Evolutionary conservation across 202 grass and related monocot species (phyloP).

Genomic region (Miscanthus sacchariflorus): DNA sequence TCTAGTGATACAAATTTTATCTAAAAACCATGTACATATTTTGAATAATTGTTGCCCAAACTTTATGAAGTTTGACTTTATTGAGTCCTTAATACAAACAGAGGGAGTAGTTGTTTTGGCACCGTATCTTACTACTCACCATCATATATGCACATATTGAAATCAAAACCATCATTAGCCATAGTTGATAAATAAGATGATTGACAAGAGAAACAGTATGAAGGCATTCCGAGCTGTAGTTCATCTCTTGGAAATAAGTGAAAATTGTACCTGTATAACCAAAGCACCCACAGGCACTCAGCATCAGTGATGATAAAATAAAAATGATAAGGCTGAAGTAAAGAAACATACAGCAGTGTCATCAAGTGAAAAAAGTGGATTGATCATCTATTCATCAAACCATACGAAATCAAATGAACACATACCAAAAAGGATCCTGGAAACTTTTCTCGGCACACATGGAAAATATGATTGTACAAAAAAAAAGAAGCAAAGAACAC

Average conservation of each 20-base stretch:
- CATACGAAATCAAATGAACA: slow-evolving; percentile 22
- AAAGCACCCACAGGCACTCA: slow-evolving; percentile 23
- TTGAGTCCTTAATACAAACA: not conserved
- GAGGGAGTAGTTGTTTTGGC: not conserved
- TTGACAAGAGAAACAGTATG: slow-evolving; percentile 94
- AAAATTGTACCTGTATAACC: slow-evolving; percentile 86
- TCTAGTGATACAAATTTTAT: not conserved
- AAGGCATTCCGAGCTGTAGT: slow-evolving; percentile 75
- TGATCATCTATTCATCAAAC: slow-evolving; percentile 6
- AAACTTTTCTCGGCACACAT: not conserved
- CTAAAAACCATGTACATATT: not conserved
- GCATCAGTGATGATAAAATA: slow-evolving; percentile 43
- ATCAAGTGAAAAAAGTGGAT: not conserved
- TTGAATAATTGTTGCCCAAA: not conserved
- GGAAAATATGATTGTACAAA: slow-evolving; percentile 17
- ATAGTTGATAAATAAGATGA: slow-evolving; percentile 81
- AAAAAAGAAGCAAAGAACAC: not conserved
- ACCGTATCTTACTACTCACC: slow-evolving; percentile 54
- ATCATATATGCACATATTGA: slow-evolving; percentile 95
- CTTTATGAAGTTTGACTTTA: not conserved
- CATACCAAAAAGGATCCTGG: slow-evolving; percentile 19
- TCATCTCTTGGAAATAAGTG: slow-evolving; percentile 95
- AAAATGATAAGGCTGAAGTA: not conserved
- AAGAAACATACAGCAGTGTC: not conserved
- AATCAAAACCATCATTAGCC: slow-evolving; percentile 96